Conservation (phyloP, 164 flowering plant genomes). For the Kingdonia uniflora region DNA sequence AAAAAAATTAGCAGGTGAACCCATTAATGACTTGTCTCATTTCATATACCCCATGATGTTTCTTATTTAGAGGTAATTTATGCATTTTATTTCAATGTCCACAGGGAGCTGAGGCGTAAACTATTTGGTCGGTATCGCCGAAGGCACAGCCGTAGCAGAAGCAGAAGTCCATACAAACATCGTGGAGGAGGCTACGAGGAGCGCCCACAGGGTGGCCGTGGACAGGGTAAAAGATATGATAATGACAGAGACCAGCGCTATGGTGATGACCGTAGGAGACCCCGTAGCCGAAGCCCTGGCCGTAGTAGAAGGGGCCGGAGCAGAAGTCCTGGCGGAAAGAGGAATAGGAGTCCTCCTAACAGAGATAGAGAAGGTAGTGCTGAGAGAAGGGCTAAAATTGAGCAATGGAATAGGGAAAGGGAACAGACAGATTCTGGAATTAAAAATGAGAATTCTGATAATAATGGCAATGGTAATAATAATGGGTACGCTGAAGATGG, state of each 20-base stretch:
- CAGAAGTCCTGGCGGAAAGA: slow-evolving; percentile 57
- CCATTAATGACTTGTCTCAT: neutral
- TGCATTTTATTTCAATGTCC: neutral
- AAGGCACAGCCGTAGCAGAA: slow-evolving; percentile 51
- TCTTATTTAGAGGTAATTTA: neutral
- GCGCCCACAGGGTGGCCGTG: slow-evolving; percentile 38
- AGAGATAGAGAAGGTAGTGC: slow-evolving; percentile 70
- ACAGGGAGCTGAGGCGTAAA: slow-evolving; percentile 67
- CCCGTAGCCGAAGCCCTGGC: slow-evolving; percentile 54
- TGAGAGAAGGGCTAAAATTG: slow-evolving; percentile 88
- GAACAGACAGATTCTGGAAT: slow-evolving; percentile 37
- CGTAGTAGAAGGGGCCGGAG: slow-evolving; percentile 45
- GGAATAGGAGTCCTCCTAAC: slow-evolving; percentile 44
- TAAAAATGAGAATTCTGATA: slow-evolving; percentile 12
- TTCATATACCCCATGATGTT: no score
- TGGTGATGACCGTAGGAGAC: slow-evolving; percentile 44
- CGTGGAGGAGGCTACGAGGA: slow-evolving; percentile 46
- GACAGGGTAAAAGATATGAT: slow-evolving; percentile 27
- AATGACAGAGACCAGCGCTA: slow-evolving; percentile 39
- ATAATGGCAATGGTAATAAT: slow-evolving; percentile 10
- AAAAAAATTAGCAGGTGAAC: slow-evolving; percentile 75
- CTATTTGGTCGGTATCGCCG: slow-evolving; percentile 50
- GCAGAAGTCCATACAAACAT: slow-evolving; percentile 60
- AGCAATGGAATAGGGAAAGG: slow-evolving; percentile 82
- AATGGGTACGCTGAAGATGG: slow-evolving; percentile 20